Conservation (phyloP, 192 early-diverging fungal species). For the Linnemannia schmuckeri region DNA sequence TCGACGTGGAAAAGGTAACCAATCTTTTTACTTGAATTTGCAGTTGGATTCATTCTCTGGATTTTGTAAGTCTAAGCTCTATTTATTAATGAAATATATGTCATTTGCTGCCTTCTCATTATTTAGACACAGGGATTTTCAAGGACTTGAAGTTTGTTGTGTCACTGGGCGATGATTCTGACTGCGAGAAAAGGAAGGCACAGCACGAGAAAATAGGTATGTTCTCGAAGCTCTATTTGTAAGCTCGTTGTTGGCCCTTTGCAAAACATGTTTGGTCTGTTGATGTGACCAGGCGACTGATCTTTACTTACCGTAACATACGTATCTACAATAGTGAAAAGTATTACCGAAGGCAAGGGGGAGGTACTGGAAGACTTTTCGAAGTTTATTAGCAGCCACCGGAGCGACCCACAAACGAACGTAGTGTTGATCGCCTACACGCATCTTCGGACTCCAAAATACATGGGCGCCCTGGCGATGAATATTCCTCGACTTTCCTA, state of each 20-base stretch:
- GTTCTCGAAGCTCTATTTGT: neutral
- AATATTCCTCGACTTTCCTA: conserved; percentile 30
- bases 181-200: neutral
- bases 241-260: neutral
- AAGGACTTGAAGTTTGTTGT: conserved; percentile 30
- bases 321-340: neutral
- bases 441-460: conserved; percentile 21
- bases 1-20: conserved; percentile 28
- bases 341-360: conserved; percentile 22
- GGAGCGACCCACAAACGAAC: neutral
- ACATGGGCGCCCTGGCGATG: conserved; percentile 25
- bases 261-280: too few species aligned
- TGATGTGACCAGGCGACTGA: too few species aligned
- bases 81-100: neutral
- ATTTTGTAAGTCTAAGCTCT: neutral
- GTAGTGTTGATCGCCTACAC: conserved; percentile 27
- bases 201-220: neutral
- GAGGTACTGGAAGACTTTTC: conserved; percentile 14
- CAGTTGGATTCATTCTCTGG: too few species aligned
- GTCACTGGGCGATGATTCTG: conserved; percentile 7
- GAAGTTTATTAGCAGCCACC: neutral
- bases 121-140: conserved; percentile 22
- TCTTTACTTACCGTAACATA: too few species aligned
- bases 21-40: neutral
- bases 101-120: too few species aligned